Evolutionary conservation across 768 basidiomycete species (phyloP).

Genomic region (Dacryopinax primogenitus): DNA sequence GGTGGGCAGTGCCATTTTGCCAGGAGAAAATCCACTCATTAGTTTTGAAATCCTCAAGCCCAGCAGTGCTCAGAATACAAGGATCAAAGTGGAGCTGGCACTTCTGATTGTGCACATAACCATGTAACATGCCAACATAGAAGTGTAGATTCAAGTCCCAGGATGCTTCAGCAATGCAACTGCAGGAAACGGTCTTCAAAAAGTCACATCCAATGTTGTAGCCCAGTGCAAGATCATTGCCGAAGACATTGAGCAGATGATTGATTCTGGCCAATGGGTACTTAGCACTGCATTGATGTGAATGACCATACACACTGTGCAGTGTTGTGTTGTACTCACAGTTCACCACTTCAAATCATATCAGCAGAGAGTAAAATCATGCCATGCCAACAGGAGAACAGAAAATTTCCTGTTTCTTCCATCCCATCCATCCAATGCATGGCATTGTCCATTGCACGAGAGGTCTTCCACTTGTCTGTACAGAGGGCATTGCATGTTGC

Average conservation of each 20-base stretch:
- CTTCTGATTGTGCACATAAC: not conserved
- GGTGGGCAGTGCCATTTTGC: constrained; percentile 16
- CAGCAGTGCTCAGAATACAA: not conserved
- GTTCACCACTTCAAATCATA: constrained; percentile 8
- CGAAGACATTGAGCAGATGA: not conserved
- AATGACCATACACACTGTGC: not conserved
- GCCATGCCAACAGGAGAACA: not conserved
- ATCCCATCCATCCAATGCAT: not conserved
- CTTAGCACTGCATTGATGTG: not conserved
- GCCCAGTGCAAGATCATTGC: not conserved
- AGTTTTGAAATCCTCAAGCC: not conserved
- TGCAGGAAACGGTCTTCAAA: not conserved
- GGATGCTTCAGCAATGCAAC: not conserved
- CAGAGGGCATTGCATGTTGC: not conserved
- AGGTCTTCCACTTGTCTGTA: not conserved
- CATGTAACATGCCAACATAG: not conserved
- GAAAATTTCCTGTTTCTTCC: not conserved
- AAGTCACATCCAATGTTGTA: constrained; percentile 7
- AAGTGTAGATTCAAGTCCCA: not conserved
- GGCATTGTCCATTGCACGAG: not conserved
- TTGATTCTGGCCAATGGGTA: not conserved
- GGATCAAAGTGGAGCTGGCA: not conserved
- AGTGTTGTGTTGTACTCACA: not conserved
- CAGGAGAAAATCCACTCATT: not conserved
- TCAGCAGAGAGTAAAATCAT: not conserved